phyloP scores from a whole-genome alignment of 2,329 filamentous ascomycete genomes.

The Aspergillus pseudonomiae region DNA sequence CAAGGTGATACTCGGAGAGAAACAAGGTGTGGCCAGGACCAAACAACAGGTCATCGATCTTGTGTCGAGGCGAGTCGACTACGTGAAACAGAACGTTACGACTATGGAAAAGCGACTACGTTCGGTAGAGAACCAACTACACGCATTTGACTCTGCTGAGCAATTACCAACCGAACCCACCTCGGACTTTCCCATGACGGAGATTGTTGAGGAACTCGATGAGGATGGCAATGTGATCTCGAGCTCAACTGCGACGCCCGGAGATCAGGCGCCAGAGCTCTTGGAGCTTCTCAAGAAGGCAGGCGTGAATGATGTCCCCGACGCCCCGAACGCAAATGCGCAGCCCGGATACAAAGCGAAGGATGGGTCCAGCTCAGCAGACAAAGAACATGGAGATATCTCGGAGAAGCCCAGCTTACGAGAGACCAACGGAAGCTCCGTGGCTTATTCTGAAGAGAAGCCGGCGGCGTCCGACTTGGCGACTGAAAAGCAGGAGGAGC shows the following conservation, averaged over 20 bases:
- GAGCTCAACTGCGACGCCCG: slow-evolving; percentile 67
- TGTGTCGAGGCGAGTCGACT: slow-evolving; percentile 79
- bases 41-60: slow-evolving; percentile 67
- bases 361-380: slow-evolving; percentile 7
- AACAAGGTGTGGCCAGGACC: slow-evolving; percentile 50
- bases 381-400: slow-evolving; percentile 3
- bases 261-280: slow-evolving; percentile 67
- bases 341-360: slow-evolving; percentile 19
- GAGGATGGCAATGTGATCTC: slow-evolving; percentile 84
- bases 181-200: slow-evolving; percentile 73
- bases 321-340: slow-evolving; percentile 18
- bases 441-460: not conserved
- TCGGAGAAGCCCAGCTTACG: not conserved
- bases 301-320: slow-evolving; percentile 61
- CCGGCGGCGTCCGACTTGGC: slow-evolving; percentile 24
- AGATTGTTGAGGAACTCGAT: slow-evolving; percentile 90
- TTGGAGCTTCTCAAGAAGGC: slow-evolving; percentile 74
- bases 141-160: slow-evolving; percentile 62
- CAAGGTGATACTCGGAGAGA: slow-evolving; percentile 54
- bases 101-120: slow-evolving; percentile 74
- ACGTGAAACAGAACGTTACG: slow-evolving; percentile 79
- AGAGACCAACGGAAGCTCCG: slow-evolving; percentile 11
- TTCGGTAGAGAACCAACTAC: slow-evolving; percentile 66
- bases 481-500: slow-evolving; percentile 27
- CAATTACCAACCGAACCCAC: slow-evolving; percentile 67